Conservation (phyloP, 148 eudicot species). For the Heliosperma pusillum region DNA sequence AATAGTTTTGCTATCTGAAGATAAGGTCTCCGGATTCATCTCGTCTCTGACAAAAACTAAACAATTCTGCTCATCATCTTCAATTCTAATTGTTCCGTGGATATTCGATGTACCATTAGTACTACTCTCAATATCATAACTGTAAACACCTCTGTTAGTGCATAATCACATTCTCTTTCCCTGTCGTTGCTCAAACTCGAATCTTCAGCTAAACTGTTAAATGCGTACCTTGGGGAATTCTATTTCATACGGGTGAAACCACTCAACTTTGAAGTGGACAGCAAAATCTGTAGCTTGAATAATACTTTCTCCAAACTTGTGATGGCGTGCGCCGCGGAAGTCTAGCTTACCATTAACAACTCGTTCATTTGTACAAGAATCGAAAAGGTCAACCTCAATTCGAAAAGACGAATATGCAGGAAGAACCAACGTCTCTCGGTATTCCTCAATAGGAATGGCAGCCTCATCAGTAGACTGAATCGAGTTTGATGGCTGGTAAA, state of each 20-base stretch:
- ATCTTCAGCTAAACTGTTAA: background rate
- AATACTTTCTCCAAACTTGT: too few relatives aligned
- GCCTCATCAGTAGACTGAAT: background rate
- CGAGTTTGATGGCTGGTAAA: background rate
- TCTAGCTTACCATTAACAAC: background rate
- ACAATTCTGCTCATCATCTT: background rate
- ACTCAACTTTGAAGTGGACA: background rate
- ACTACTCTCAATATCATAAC: background rate
- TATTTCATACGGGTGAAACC: background rate
- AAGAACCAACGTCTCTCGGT: background rate
- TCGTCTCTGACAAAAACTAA: background rate
- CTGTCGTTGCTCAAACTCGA: background rate
- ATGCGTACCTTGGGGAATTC: too few relatives aligned
- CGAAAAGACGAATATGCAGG: constrained; percentile 8
- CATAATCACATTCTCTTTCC: too few relatives aligned
- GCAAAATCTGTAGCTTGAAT: background rate
- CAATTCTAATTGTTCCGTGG: background rate
- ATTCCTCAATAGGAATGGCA: background rate
- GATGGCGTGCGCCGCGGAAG: background rate
- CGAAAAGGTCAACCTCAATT: background rate
- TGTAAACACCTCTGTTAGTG: background rate
- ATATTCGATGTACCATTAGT: background rate
- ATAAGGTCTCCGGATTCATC: background rate
- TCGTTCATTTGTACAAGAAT: background rate
- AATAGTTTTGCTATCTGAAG: background rate